phyloP scores from a whole-genome alignment of 495 filamentous ascomycete genomes.

The Penicillium parvum region DNA sequence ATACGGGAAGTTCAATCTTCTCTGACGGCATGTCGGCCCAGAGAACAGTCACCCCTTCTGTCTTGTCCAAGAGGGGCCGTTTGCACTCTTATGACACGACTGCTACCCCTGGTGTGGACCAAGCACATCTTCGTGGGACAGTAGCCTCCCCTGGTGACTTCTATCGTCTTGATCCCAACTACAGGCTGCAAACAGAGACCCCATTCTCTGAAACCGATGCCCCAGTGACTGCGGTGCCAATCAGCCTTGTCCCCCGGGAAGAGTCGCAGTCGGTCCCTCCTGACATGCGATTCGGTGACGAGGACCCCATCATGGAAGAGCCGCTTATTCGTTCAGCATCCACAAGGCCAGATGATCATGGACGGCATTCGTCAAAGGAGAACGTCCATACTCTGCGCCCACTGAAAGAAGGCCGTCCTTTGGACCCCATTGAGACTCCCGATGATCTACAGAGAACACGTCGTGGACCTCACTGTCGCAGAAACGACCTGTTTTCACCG shows the following conservation, averaged over 20 bases:
- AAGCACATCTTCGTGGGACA: not conserved
- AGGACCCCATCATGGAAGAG: not conserved
- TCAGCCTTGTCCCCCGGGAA: constrained; percentile 66
- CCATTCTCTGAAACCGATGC: constrained; percentile 87
- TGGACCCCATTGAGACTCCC: constrained; percentile 29
- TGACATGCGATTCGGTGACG: constrained; percentile 63
- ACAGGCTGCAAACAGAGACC: constrained; percentile 59
- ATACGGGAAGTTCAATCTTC: not conserved
- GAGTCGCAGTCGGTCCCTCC: constrained; percentile 87
- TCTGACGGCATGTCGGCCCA: constrained; percentile 11
- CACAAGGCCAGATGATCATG: constrained; percentile 14
- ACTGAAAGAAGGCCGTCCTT: constrained; percentile 12
- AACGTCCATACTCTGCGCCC: constrained; percentile 5
- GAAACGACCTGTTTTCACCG: constrained; percentile 21
- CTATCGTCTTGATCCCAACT: constrained; percentile 36
- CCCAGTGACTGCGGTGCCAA: constrained; percentile 69
- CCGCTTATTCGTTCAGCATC: constrained; percentile 18
- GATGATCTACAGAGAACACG: constrained; percentile 29
- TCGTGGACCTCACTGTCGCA: constrained; percentile 19
- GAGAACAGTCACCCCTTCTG: constrained; percentile 23
- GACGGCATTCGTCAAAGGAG: constrained; percentile 6
- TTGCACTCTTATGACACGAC: not conserved
- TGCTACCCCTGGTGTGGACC: not conserved
- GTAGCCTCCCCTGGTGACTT: constrained; percentile 21
- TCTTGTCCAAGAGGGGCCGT: constrained; percentile 1